Conservation (phyloP, 352 stramenopile species). For the Globisporangium barbulae region DNA sequence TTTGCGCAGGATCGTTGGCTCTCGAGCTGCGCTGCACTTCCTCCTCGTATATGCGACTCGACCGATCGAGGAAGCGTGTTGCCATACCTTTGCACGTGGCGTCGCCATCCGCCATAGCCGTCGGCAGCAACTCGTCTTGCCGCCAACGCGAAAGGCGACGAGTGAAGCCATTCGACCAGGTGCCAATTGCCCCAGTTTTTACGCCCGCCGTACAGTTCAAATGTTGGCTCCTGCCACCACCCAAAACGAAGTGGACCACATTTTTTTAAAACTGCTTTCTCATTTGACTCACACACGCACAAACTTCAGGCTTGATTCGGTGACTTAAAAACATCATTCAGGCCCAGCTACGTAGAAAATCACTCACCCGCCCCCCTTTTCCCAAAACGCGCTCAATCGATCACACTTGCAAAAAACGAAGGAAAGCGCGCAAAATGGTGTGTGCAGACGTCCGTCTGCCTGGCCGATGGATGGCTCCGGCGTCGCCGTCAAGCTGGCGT, state of each 20-base stretch:
- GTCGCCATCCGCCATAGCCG: too few species aligned
- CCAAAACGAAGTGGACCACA: not conserved
- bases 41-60: too few species aligned
- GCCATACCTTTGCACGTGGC: too few species aligned
- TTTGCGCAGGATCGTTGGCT: too few species aligned
- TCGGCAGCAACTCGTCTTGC: too few species aligned
- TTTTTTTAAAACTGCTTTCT: not conserved
- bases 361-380: conserved; percentile 5
- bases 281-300: not conserved
- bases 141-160: too few species aligned
- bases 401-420: not conserved
- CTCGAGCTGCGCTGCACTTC: too few species aligned
- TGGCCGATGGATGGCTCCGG: not conserved
- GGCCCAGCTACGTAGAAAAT: conserved; percentile 6
- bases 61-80: too few species aligned
- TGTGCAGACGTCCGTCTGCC: not conserved
- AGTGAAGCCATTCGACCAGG: too few species aligned
- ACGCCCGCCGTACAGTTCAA: too few species aligned
- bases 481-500: not conserved
- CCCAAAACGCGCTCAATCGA: not conserved
- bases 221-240: too few species aligned
- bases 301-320: not conserved
- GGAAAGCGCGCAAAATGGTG: conserved; percentile 3
- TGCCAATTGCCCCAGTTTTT: too few species aligned
- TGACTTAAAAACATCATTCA: not conserved